Evolutionary conservation across 2,329 filamentous ascomycete species (phyloP), one percentile per base, ranked within the genome.

Genomic region (Daldinia eschscholtzii): DNA sequence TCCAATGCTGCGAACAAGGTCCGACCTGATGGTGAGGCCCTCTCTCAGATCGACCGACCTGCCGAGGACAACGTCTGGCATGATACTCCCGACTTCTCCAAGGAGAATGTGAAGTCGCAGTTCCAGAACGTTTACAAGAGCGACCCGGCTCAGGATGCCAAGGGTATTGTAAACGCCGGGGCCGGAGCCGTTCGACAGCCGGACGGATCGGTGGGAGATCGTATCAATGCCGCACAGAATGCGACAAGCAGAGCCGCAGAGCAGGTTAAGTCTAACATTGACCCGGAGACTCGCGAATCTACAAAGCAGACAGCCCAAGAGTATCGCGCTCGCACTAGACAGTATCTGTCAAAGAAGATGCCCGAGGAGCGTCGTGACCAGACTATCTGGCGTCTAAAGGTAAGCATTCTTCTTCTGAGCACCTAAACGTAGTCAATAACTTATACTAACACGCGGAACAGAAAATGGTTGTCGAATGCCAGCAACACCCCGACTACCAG

Each of bases 391-490:
- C 92, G 96, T 41, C 83, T 99, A 73, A 99, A 89, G 78, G 81
- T 81, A 74, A 57, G 74, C 53, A 41, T 12, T 1, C 13, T 42
- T 13, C 6, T 53, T 60, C 39, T 72, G 10, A 26, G 33, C 20
- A 23, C 20, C 48, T 20, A 41, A 6, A 9, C 26, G 26, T 55
- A 4, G 20, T 2, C 20, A 23, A 18, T 10, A 37, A 90, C 6
- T 7, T 28, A 13, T 53, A 41, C 73, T 79, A 72, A 80, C 58
- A 41, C 15, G 9, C 0, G 6, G 3, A 4, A 28, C 61, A 95
- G 89, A 98, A 98, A 89, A 97, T 98, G 92, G 84, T 99, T 42
- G 90, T 98, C 52, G 96, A 99, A 82, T 94, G 97, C 75, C 96
- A 99, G 83, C 93, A 95, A 64, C 96, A 98, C 78, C 89, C 93